These are phyloP conservation scores for Geranium incanum DNA, from an alignment of 441 rosid genomes.

Conservation along the genomic window DNA sequence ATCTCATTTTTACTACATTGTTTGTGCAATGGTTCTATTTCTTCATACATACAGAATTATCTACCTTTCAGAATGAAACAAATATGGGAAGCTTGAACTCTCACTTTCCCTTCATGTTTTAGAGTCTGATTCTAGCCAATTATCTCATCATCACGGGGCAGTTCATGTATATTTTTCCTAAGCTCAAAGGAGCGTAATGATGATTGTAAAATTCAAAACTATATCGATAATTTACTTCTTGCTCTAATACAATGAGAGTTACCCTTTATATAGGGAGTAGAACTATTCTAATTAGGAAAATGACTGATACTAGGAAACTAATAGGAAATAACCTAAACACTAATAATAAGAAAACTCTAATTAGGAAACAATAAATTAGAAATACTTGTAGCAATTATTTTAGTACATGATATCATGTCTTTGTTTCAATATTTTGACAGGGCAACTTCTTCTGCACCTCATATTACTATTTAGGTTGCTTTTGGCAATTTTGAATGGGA, in stretches of 20 bases:
- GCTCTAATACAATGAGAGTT: no score
- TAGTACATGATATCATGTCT: not conserved
- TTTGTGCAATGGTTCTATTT: not conserved
- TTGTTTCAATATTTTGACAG: not conserved
- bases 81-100: conserved; percentile 1
- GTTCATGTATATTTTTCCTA: not conserved
- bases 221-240: no score
- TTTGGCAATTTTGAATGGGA: not conserved
- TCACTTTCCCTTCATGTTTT: not conserved
- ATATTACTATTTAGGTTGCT: not conserved
- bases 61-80: not conserved
- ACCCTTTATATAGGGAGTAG: no score
- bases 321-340: no score
- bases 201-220: no score
- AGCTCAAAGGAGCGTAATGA: not conserved
- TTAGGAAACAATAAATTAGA: no score
- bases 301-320: no score
- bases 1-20: not conserved
- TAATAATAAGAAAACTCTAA: no score
- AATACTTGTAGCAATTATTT: no score
- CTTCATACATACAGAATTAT: not conserved
- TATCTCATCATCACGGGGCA: not conserved
- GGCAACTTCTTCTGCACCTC: not conserved
- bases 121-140: not conserved
- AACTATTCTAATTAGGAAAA: no score